phyloP scores from a whole-genome alignment of 441 rosid species.

The Lepidium campestre region DNA sequence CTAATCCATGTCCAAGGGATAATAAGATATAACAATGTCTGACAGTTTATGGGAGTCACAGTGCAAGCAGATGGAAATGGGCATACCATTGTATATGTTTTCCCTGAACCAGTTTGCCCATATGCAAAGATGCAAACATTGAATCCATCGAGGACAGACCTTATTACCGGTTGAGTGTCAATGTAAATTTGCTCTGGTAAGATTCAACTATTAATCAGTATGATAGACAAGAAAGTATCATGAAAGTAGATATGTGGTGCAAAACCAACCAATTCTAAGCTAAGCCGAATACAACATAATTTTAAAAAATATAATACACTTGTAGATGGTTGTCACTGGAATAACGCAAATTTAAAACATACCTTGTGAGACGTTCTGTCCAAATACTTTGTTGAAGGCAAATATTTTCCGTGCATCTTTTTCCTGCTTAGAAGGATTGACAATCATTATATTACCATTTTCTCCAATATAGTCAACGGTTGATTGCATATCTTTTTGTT shows the following conservation, averaged over 20 bases:
- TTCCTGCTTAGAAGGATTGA: constrained; percentile 75
- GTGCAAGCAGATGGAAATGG: neutral
- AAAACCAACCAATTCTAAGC: neutral
- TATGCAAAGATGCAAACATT: constrained; percentile 97
- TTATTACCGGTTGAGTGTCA: constrained; percentile 70
- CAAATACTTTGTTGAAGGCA: constrained; percentile 80
- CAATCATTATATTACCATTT: constrained; percentile 87
- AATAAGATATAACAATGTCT: neutral
- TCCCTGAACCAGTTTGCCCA: constrained; percentile 98
- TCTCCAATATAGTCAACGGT: constrained; percentile 86
- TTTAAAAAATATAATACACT: neutral
- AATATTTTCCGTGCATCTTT: constrained; percentile 83
- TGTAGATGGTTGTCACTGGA: neutral
- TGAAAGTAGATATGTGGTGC: neutral
- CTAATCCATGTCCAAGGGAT: neutral
- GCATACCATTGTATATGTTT: constrained; percentile 89
- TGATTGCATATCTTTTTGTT: constrained; percentile 53
- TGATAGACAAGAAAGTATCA: neutral
- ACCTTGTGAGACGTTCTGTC: constrained; percentile 75
- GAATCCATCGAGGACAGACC: constrained; percentile 88
- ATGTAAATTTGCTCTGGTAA: constrained; percentile 66
- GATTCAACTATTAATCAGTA: constrained; percentile 1
- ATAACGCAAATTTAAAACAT: neutral
- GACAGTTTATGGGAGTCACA: neutral
- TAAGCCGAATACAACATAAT: neutral